A percentile compares a stretch with the other conserved stretches of the same genome.
Evolutionary conservation across 257 asterid genomes (phyloP).

Genomic region (Solanum piurae): DNA sequence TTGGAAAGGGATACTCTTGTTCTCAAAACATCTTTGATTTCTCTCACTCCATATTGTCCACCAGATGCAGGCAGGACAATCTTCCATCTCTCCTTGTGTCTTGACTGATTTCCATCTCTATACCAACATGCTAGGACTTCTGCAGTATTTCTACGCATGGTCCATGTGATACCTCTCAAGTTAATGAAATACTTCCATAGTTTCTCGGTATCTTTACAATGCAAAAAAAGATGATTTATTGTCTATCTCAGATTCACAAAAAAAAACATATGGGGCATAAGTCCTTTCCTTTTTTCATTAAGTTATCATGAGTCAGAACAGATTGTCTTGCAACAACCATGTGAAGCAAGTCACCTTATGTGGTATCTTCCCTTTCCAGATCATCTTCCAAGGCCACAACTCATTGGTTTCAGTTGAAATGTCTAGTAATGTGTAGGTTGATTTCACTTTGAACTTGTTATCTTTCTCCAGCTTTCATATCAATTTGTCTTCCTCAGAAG

Average conservation of each 20-base stretch:
- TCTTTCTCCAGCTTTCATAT: neutral
- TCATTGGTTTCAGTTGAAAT: neutral
- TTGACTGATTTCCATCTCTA: neutral
- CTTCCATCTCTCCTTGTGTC: neutral
- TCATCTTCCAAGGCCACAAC: neutral
- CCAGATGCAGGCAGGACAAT: neutral
- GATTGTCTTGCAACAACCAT: too few relatives aligned
- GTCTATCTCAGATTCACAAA: neutral
- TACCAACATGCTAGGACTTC: neutral
- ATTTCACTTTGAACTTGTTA: neutral
- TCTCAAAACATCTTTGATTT: neutral
- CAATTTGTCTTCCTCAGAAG: neutral
- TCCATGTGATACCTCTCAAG: neutral
- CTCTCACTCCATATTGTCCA: neutral
- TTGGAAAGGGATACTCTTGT: neutral
- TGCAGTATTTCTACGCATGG: neutral
- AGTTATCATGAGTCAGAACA: neutral
- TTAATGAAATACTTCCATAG: neutral
- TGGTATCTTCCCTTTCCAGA: neutral
- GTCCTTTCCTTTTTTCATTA: neutral
- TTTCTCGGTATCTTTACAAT: neutral
- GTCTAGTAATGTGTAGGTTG: neutral
- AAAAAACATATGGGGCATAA: neutral
- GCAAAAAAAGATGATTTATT: neutral
- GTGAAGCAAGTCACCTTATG: too few relatives aligned